phyloP scores from a whole-genome alignment of 2,329 filamentous ascomycete genomes.

The Fusarium stilboides region DNA sequence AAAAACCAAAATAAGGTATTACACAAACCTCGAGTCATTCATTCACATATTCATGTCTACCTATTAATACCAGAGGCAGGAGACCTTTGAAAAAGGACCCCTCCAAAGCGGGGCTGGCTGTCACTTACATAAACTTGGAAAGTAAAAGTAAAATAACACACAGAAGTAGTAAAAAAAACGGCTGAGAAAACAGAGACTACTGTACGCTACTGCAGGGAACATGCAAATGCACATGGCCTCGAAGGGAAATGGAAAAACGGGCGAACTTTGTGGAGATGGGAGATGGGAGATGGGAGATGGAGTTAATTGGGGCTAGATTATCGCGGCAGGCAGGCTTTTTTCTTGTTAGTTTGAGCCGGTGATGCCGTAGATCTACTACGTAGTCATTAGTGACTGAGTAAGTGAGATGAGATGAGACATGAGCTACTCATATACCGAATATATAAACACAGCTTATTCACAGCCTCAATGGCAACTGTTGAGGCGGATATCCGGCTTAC shows the following conservation, averaged over 20 bases:
- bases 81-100: slow-evolving; percentile 9
- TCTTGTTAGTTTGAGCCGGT: slow-evolving; percentile 6
- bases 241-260: slow-evolving; percentile 28
- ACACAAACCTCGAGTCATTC: slow-evolving; percentile 14
- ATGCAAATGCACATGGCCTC: slow-evolving; percentile 35
- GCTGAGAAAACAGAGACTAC: background rate
- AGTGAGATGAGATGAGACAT: slow-evolving; percentile 3
- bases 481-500: too few relatives aligned
- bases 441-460: background rate
- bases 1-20: background rate
- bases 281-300: slow-evolving; percentile 4
- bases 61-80: slow-evolving; percentile 16
- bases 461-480: background rate
- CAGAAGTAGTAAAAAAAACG: background rate
- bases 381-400: background rate
- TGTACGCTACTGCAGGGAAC: slow-evolving; percentile 25
- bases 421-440: background rate
- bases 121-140: slow-evolving; percentile 23
- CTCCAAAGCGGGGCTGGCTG: slow-evolving; percentile 24
- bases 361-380: slow-evolving; percentile 1
- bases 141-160: background rate
- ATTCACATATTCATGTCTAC: slow-evolving; percentile 3
- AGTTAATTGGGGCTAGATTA: background rate
- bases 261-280: slow-evolving; percentile 19
- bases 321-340: background rate